These are phyloP conservation scores for Leptographium wingfieldii DNA, from an alignment of 2,329 filamentous ascomycete species.

Conservation along the genomic window DNA sequence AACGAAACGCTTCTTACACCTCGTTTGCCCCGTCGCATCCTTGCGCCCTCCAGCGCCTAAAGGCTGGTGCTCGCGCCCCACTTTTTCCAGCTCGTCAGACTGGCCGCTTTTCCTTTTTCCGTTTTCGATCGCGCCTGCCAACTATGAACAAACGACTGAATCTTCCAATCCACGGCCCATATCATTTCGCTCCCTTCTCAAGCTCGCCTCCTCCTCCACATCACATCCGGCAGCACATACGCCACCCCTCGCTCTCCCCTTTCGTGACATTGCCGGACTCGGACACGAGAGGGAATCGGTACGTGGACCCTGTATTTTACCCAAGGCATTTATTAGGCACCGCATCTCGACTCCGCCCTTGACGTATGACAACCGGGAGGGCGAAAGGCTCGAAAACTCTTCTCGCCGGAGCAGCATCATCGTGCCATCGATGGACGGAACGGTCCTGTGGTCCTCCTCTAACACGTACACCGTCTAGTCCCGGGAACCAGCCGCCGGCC, in stretches of 20 bases:
- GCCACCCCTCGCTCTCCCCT: neutral
- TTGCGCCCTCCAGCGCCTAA: neutral
- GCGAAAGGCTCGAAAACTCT: neutral
- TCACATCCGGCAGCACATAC: neutral
- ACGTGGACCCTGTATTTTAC: neutral
- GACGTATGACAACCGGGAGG: neutral
- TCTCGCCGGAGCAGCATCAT: neutral
- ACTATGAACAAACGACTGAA: neutral
- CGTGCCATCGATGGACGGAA: neutral
- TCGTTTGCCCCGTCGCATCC: neutral
- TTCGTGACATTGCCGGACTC: neutral
- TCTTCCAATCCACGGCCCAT: neutral
- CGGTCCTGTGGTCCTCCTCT: neutral
- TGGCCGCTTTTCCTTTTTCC: conserved; percentile 4
- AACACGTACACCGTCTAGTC: neutral
- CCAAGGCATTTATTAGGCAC: neutral
- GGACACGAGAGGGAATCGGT: neutral
- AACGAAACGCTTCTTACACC: neutral
- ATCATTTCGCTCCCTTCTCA: neutral
- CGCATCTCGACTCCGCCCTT: neutral
- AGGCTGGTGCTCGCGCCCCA: neutral
- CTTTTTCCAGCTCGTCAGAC: neutral
- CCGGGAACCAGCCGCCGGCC: neutral
- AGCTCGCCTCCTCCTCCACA: neutral
- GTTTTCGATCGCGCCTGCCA: conserved; percentile 2